Evolutionary conservation across 345 rosid genomes (phyloP), one percentile per base, ranked within the genome.

Genomic region (Turritis glabra): DNA sequence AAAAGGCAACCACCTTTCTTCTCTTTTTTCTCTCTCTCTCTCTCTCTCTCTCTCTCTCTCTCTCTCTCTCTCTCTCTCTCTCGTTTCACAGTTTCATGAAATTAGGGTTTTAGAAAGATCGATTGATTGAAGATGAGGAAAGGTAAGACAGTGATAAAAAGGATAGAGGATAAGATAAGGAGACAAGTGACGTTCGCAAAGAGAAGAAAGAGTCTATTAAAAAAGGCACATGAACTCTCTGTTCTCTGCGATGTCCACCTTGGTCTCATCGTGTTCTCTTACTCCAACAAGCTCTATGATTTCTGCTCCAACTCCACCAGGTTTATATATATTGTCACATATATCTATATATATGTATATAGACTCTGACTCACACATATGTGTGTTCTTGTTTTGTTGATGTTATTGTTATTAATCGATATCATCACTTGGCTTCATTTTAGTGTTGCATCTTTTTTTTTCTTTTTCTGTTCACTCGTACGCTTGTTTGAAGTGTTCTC

Each of bases 181-280:
- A 84, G 90, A 64, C 93, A 88, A 77, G 93, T 90, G 50, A 88
- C 91, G 0, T 90, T 90, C 63, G 77, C 93, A 3, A 88, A 90
- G 85, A 79, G 96, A 47, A 82, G 87, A 69, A 74, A 75, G 44
- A 87, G 91, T 26, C 56, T 90, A 48, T 40, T 88, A 11, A 90
- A 90, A 87, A 90, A 90, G 72, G 91, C 93, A 63, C 76, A 75
- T 41, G 93, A 90, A 89, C 87, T 88, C 84, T 88, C 93, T 26
- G 82, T 90, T 50, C 81, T 90, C 7, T 86, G 91, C 41, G 96
- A 90, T 29, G 96, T 89, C 53, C 84, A 84, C 2, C 84, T 86
- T 54, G 96, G 85, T 58, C 66, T 90, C 67, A 88, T 90, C 71
- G 83, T 90, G 75, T 84, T 90, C 87, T 90, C 96, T 13, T 82